Percentiles rank a stretch among this genome's conserved stretches.
Evolutionary conservation across 768 basidiomycete species (phyloP).

Genomic region (Leccinum imitatum): DNA sequence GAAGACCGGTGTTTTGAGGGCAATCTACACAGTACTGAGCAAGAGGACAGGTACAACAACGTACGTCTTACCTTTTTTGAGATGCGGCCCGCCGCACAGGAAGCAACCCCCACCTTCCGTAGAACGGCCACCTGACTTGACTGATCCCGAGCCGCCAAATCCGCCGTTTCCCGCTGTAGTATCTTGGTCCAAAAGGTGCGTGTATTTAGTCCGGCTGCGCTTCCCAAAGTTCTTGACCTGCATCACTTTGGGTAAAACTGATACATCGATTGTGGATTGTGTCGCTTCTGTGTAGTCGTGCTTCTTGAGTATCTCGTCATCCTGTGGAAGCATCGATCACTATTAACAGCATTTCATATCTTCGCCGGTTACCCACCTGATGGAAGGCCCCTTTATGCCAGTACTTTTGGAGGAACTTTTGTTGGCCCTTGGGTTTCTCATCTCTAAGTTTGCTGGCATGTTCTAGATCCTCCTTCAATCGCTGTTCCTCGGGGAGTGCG

Average conservation of each 20-base stretch:
- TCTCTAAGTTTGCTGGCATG: slow-evolving; percentile 77
- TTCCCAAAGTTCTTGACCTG: slow-evolving; percentile 96
- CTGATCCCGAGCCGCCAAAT: slow-evolving; percentile 58
- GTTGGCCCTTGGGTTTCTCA: slow-evolving; percentile 87
- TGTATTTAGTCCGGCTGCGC: slow-evolving; percentile 91
- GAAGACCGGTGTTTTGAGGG: slow-evolving; percentile 48
- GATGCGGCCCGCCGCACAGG: slow-evolving; percentile 89
- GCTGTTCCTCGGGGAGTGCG: slow-evolving; percentile 90
- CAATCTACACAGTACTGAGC: slow-evolving; percentile 39
- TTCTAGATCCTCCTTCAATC: slow-evolving; percentile 90
- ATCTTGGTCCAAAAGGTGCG: slow-evolving; percentile 93
- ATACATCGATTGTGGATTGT: slow-evolving; percentile 83
- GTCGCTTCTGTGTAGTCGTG: slow-evolving; percentile 92
- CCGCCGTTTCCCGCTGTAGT: slow-evolving; percentile 67
- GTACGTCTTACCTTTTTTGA: slow-evolving; percentile 71
- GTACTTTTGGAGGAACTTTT: slow-evolving; percentile 95
- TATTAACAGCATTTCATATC: slow-evolving; percentile 5
- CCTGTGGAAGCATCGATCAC: slow-evolving; percentile 46
- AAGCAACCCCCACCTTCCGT: slow-evolving; percentile 78
- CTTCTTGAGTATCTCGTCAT: slow-evolving; percentile 78
- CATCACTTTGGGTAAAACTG: slow-evolving; percentile 91
- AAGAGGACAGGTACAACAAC: not conserved
- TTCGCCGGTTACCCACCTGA: slow-evolving; percentile 54
- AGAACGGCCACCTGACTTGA: slow-evolving; percentile 55
- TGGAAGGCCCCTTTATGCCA: slow-evolving; percentile 99